Percentiles rank a stretch among this genome's conserved stretches.
These are phyloP conservation scores for Plasmopara halstedii DNA, from an alignment of 352 stramenopile species.

Conservation along the genomic window DNA sequence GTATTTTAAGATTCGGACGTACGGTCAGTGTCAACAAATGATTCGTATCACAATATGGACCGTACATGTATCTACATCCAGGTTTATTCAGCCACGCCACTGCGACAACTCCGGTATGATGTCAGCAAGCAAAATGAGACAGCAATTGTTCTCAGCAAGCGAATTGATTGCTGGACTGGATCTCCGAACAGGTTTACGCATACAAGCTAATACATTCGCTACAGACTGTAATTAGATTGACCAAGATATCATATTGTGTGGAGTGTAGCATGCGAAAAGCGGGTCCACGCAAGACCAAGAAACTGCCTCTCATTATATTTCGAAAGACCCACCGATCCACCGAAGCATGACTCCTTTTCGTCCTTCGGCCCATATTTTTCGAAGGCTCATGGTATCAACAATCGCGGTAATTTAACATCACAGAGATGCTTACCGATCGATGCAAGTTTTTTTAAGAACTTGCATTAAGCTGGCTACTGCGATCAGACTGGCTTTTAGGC, in stretches of 20 bases:
- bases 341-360: constrained; percentile 3
- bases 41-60: too few relatives aligned
- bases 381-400: neutral
- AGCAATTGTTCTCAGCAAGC: neutral
- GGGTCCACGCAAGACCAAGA: constrained; percentile 2
- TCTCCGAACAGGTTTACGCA: neutral
- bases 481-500: constrained; percentile 5
- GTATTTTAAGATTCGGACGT: neutral
- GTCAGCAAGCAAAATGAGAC: neutral
- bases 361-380: neutral
- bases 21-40: neutral
- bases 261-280: constrained; percentile 11
- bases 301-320: constrained; percentile 6
- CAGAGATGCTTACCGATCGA: neutral
- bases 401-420: neutral
- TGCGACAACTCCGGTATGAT: too few relatives aligned
- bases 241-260: neutral
- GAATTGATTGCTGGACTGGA: neutral
- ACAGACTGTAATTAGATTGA: neutral
- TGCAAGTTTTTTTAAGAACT: too few relatives aligned
- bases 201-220: neutral
- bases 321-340: constrained; percentile 5
- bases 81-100: neutral
- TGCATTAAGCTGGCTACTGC: neutral
- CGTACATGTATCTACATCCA: neutral